Base-by-base conservation (phyloP, 768 basidiomycete genomes). In the Candolleomyces eurysporus region DNA sequence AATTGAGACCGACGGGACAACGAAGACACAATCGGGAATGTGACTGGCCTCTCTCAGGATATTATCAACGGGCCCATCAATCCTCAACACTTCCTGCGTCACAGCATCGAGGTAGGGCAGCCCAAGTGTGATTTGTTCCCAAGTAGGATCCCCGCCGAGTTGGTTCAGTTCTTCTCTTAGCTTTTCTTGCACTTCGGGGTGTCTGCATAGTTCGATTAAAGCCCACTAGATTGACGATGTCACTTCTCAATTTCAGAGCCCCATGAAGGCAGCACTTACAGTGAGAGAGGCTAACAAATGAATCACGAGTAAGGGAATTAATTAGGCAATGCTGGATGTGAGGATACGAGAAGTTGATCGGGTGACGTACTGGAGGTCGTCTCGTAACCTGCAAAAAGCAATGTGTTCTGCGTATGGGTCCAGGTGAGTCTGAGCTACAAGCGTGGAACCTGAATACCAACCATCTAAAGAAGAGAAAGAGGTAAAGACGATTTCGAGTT, bases 101-200 rank as follows among this genome's bases (percentile, higher is more conserved):
- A 82, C 74, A 32, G 81, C 80, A 63, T 86, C 84, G 5, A 87
- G 80, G 66, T 83, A 86, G 0, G 84, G 85, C 6, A 88, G 70
- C 0, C 68, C 74, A 11, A 76, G 77, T 2, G 72, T 75, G 9
- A 87, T 75, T 59, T 85, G 80, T 43, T 86, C 84, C 69, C 79
- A 85, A 0, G 78, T 80, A 19, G 84, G 84, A 65, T 87, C 85
- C 4, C 61, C 60, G 16, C 66, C 71, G 1, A 76, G 69, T 53
- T 81, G 79, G 17, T 72, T 66, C 5, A 88, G 72, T 58, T 88
- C 85, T 9, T 78, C 71, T 46, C 84, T 79, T 13, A 87, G 70
- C 50, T 75, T 79, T 14, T 70, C 64, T 67, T 87, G 86, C 13
- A 76, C 72, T 26, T 79, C 75, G 0, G 71, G 76, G 49, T 82